Percentiles rank a stretch among this genome's conserved stretches.
Evolutionary conservation across 208 protist species (phyloP).

Genomic region (Leishmania lainsoni): DNA sequence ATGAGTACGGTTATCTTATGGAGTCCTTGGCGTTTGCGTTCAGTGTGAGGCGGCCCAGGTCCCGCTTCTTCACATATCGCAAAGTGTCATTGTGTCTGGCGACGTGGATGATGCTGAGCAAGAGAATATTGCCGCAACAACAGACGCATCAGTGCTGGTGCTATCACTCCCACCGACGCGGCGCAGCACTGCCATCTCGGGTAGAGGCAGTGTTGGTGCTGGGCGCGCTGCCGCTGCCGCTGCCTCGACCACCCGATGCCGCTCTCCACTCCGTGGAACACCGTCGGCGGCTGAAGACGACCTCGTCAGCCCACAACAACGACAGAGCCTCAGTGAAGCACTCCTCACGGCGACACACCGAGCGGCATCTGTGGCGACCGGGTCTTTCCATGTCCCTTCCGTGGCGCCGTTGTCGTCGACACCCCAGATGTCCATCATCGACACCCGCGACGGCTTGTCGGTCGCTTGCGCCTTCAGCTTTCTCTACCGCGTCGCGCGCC

Average conservation of each 20-base stretch:
- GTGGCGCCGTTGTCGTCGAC: background rate
- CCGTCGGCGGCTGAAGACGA: background rate
- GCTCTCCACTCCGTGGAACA: background rate
- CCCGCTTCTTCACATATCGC: conserved; percentile 53
- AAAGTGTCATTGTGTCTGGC: background rate
- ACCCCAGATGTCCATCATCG: conserved; percentile 37
- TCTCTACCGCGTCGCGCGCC: conserved; percentile 42
- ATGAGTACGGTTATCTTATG: conserved; percentile 71
- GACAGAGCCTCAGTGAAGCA: conserved; percentile 27
- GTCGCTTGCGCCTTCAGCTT: conserved; percentile 59
- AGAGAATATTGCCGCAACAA: background rate
- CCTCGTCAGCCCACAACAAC: conserved; percentile 6
- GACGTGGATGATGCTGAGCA: background rate
- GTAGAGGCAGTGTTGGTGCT: background rate
- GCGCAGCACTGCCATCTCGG: background rate
- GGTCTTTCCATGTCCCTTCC: background rate
- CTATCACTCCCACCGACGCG: background rate
- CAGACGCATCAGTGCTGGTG: too few species aligned
- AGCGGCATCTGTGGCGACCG: background rate
- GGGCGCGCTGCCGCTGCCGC: background rate
- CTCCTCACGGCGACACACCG: conserved; percentile 20
- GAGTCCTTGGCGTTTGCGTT: conserved; percentile 62
- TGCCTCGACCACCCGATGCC: background rate
- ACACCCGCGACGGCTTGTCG: conserved; percentile 41
- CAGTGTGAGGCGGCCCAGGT: conserved; percentile 44